Percentiles rank a stretch among this genome's conserved stretches.
These are phyloP conservation scores for Kwoniella shandongensis DNA, from an alignment of 768 basidiomycete species.

Conservation along the genomic window DNA sequence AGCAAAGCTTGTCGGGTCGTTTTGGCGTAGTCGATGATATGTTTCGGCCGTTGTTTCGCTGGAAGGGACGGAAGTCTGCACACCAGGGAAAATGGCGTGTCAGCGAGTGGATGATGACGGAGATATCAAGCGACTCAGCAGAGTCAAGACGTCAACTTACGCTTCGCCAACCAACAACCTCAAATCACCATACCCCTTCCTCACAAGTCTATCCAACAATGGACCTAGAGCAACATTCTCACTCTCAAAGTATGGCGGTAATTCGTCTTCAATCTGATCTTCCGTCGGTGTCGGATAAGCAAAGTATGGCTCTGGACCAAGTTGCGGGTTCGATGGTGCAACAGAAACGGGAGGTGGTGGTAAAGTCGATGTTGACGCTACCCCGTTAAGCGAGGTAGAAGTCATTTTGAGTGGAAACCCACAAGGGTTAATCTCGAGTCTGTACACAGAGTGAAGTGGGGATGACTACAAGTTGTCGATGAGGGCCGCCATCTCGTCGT, in stretches of 20 bases:
- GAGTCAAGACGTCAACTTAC: constrained; percentile 22
- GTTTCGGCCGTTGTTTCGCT: constrained; percentile 31
- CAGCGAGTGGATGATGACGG: neutral
- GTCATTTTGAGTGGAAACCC: constrained; percentile 2
- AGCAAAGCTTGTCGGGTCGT: constrained; percentile 40
- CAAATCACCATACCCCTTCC: constrained; percentile 42
- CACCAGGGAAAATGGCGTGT: neutral
- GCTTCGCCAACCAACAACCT: constrained; percentile 29
- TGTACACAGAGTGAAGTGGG: too few relatives aligned
- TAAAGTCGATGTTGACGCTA: neutral
- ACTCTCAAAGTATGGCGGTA: constrained; percentile 41
- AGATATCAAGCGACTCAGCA: neutral
- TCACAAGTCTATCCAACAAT: constrained; percentile 30
- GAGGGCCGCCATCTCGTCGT: too few relatives aligned
- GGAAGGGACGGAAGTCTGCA: constrained; percentile 37
- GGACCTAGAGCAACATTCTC: constrained; percentile 39
- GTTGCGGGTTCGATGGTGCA: constrained; percentile 32
- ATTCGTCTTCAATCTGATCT: constrained; percentile 37
- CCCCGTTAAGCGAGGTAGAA: constrained; percentile 4
- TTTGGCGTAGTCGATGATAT: constrained; percentile 43
- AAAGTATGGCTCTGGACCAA: constrained; percentile 39
- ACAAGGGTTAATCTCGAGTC: too few relatives aligned
- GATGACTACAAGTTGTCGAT: too few relatives aligned
- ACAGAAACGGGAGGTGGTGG: neutral
- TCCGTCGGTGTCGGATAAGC: constrained; percentile 37